These are phyloP conservation scores for Epithele typhae DNA, from an alignment of 768 basidiomycete genomes.

Conservation along the genomic window DNA sequence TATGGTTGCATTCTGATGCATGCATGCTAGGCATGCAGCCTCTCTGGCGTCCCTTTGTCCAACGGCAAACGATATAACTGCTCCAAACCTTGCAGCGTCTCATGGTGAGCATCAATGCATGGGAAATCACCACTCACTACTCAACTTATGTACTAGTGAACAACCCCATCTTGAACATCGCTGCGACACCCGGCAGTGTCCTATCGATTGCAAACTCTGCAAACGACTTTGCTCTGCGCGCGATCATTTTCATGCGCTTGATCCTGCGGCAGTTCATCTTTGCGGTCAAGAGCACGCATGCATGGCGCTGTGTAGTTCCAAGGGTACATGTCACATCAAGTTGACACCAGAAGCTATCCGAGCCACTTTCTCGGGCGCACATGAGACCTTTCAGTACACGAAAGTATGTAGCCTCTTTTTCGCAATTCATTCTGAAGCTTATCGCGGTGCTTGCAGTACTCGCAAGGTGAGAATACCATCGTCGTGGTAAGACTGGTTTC, in stretches of 20 bases:
- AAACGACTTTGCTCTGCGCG: slow-evolving; percentile 44
- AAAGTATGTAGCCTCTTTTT: slow-evolving; percentile 36
- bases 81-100: too few relatives aligned
- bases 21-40: slow-evolving; percentile 37
- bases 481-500: too few relatives aligned
- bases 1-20: neutral
- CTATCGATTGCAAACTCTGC: slow-evolving; percentile 51
- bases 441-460: slow-evolving; percentile 39
- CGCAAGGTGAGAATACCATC: slow-evolving; percentile 50
- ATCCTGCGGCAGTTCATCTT: slow-evolving; percentile 39
- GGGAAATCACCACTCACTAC: neutral
- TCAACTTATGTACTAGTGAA: slow-evolving; percentile 30
- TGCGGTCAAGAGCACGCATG: slow-evolving; percentile 59
- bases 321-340: slow-evolving; percentile 56
- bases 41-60: slow-evolving; percentile 27
- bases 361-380: slow-evolving; percentile 54
- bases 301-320: slow-evolving; percentile 33
- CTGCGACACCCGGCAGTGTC: slow-evolving; percentile 51
- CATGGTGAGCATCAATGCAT: too few relatives aligned
- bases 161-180: slow-evolving; percentile 40
- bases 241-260: slow-evolving; percentile 52
- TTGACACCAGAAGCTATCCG: slow-evolving; percentile 55
- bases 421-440: neutral
- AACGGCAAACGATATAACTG: too few relatives aligned
- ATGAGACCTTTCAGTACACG: slow-evolving; percentile 62